phyloP scores from a whole-genome alignment of 345 rosid genomes.

The Salix dunnii region DNA sequence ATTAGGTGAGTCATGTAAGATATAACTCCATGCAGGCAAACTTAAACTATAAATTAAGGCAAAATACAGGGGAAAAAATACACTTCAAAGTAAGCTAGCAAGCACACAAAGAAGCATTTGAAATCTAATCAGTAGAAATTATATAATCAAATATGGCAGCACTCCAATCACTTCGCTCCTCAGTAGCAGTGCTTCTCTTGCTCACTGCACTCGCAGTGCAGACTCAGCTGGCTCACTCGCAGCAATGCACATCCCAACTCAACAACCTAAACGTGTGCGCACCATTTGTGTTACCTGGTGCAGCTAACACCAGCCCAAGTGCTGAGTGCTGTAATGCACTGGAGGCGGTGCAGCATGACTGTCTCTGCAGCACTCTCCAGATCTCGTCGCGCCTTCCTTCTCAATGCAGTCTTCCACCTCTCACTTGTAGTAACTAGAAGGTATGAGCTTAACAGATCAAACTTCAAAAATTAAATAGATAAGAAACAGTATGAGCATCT shows the following conservation, averaged over 20 bases:
- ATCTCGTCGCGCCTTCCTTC: constrained; percentile 70
- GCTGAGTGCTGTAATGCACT: constrained; percentile 61
- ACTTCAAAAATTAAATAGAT: not conserved
- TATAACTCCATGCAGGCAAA: not conserved
- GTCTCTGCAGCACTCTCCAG: constrained; percentile 79
- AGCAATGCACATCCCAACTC: constrained; percentile 56
- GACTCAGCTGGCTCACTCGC: constrained; percentile 30
- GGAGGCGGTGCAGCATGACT: constrained; percentile 51
- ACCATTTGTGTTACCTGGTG: constrained; percentile 69
- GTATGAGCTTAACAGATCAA: not conserved
- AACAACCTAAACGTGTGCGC: constrained; percentile 59
- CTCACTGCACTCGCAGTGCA: constrained; percentile 29
- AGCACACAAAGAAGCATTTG: not conserved
- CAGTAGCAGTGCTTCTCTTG: constrained; percentile 24
- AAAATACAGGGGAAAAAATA: not conserved
- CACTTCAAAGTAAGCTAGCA: not conserved
- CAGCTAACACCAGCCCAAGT: constrained; percentile 35
- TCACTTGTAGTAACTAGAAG: constrained; percentile 34
- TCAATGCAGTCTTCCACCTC: constrained; percentile 60
- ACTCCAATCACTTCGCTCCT: constrained; percentile 2
- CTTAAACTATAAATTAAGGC: constrained; percentile 22
- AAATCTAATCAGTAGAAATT: not conserved
- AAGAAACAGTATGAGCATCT: not conserved
- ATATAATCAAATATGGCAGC: constrained; percentile 12
- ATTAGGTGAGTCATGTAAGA: constrained; percentile 29